Base-by-base conservation (phyloP, 2,329 filamentous ascomycete species). In the Calonectria pseudoturangicola region DNA sequence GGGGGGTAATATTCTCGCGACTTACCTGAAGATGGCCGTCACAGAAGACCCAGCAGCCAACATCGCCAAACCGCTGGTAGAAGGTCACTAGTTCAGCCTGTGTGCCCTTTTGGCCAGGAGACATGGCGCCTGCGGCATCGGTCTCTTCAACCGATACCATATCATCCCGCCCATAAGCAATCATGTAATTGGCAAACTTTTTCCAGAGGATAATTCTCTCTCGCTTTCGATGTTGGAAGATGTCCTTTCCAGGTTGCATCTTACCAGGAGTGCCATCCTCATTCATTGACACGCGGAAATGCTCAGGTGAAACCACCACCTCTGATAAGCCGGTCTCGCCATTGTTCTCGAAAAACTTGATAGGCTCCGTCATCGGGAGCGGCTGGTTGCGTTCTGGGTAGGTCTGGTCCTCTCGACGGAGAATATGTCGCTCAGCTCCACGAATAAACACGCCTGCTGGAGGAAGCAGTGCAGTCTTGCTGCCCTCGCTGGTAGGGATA, bases 31-130 rank as follows among this genome's bases (percentile, higher is more conserved):
- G 88, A 79, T 94, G 93, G 2, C 94, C 94, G 81, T 96, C 94
- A 69, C 90, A 91, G 79, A 96, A 96, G 63, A 92, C 92, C 94
- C 94, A 96, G 83, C 94, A 93, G 18, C 94, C 93, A 36, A 96
- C 93, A 79, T 94, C 94, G 51, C 94, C 94, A 73, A 95, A 93
- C 60, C 94, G 89, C 84, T 96, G 94, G 81, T 96, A 96, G 77
- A 96, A 96, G 1, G 92, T 94, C 54, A 96, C 93, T 64, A 95
- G 86, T 75, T 92, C 91, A 45, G 86, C 85, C 45, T 86, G 74
- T 2, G 81, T 83, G 45, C 81, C 83, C 72, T 82, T 84, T 60
- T 81, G 77, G 9, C 83, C 83, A n/a, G 83, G 83, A 9, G 82
- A 76, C 77, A 86, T 75, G 80, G 86, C 78, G 78, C 85, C 82